These are phyloP conservation scores for Penicillium sp. DNA, from an alignment of 2,329 filamentous ascomycete genomes.

Conservation along the genomic window DNA sequence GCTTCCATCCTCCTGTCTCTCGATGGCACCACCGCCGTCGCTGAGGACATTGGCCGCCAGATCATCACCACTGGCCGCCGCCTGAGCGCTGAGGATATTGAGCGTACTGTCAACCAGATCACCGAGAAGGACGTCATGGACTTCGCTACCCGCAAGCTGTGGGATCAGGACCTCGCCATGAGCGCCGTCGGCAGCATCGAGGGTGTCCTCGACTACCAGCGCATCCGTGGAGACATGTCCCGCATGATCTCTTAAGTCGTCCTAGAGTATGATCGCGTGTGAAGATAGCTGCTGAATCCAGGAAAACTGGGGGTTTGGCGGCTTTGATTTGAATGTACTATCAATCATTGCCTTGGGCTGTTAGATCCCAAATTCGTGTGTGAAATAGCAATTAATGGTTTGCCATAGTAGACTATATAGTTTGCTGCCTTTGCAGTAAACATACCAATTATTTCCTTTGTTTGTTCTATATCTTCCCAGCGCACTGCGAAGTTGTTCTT, in stretches of 20 bases:
- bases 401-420: conserved; percentile 33
- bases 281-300: conserved; percentile 19
- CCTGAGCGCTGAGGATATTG: conserved; percentile 88
- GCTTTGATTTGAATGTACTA: conserved; percentile 32
- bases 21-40: conserved; percentile 94
- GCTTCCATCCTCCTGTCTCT: conserved; percentile 95
- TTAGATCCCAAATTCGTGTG: conserved; percentile 31
- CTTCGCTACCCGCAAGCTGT: conserved; percentile 91
- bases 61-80: conserved; percentile 95
- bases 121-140: conserved; percentile 96
- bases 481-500: neutral
- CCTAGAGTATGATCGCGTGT: conserved; percentile 21
- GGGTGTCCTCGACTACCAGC: conserved; percentile 61
- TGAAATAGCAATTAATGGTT: conserved; percentile 34
- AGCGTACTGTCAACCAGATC: conserved; percentile 83
- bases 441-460: conserved; percentile 27
- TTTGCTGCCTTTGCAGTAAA: conserved; percentile 25
- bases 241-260: conserved; percentile 56
- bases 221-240: conserved; percentile 76
- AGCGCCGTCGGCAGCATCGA: conserved; percentile 92
- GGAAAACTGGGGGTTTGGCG: conserved; percentile 9
- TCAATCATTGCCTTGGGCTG: conserved; percentile 32
- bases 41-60: conserved; percentile 97
- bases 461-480: conserved; percentile 10
- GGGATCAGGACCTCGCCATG: conserved; percentile 95